These are phyloP conservation scores for Beta corolliflora DNA, from an alignment of 179 eudicot genomes.

Conservation along the genomic window DNA sequence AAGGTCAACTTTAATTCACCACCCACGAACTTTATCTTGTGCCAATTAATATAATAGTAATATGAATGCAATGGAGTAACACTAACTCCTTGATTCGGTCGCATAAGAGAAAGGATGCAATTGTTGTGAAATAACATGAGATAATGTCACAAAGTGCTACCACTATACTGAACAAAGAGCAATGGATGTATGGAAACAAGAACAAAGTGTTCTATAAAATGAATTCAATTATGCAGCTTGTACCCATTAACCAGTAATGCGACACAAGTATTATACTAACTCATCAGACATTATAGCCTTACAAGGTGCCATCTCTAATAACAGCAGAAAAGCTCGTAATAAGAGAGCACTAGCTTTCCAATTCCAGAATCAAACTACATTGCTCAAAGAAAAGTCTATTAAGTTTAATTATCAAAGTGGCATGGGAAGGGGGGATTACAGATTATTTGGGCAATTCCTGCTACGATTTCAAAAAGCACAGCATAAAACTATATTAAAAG, in stretches of 20 bases:
- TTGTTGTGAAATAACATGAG: not conserved
- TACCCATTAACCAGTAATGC: not conserved
- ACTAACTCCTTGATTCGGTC: not conserved
- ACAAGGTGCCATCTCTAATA: not conserved
- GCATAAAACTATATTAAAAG: not conserved
- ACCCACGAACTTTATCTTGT: not conserved
- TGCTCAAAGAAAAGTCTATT: not conserved
- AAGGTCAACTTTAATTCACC: not conserved
- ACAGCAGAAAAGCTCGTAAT: not conserved
- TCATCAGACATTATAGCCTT: not conserved
- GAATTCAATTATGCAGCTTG: not conserved
- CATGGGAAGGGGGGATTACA: not conserved
- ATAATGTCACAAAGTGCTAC: not conserved
- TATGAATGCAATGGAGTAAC: not conserved
- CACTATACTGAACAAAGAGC: conserved; percentile 10
- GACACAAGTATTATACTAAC: not conserved
- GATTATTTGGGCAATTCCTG: not conserved
- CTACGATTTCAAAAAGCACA: not conserved
- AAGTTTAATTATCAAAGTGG: not conserved
- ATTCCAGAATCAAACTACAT: not conserved
- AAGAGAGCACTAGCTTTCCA: not conserved
- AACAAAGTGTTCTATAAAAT: not conserved
- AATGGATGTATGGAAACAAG: not conserved
- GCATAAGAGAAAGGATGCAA: not conserved
- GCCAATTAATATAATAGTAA: not conserved